Evolutionary conservation across 78 protist species (phyloP).

Genomic region (slime mould (Dictyostelium discoideum)): dicty_2.7 NC_007089.4:3027501-3028000

Average conservation of each 20-base stretch:
- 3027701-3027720: neutral
- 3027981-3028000: neutral
- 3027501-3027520: neutral
- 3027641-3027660: neutral
- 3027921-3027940: neutral
- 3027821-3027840: neutral
- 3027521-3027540: neutral
- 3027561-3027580: neutral
- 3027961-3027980: neutral
- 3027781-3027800: neutral
- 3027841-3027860: neutral
- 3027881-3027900: neutral
- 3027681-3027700: neutral
- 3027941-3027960: neutral
- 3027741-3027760: neutral
- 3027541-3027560: neutral
- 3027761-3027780: neutral
- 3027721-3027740: neutral
- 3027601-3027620: neutral
- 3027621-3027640: neutral
- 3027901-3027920: neutral
- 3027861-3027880: neutral
- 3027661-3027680: neutral
- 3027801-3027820: neutral
- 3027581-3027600: neutral